phyloP scores from a whole-genome alignment of 495 filamentous ascomycete species.

The Tricharina praecox region DNA sequence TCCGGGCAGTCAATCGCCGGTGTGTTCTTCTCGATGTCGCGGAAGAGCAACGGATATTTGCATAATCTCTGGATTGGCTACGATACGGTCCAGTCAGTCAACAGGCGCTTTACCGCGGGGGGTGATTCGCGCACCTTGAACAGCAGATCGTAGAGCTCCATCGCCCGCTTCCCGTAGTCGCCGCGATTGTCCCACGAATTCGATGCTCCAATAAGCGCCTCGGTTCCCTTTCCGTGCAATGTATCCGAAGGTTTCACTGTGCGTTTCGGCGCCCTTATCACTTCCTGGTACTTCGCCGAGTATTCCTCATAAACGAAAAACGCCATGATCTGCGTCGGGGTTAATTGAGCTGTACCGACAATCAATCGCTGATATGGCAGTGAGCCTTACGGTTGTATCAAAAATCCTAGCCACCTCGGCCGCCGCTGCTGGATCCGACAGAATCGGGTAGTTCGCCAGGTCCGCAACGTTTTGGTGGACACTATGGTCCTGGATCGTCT shows the following conservation, averaged over 20 bases:
- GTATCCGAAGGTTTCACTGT: constrained; percentile 43
- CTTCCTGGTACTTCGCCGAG: constrained; percentile 66
- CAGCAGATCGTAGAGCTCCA: constrained; percentile 70
- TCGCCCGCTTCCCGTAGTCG: constrained; percentile 48
- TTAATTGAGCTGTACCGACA: background rate
- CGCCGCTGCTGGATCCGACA: constrained; percentile 53
- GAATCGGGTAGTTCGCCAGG: constrained; percentile 34
- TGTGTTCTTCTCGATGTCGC: constrained; percentile 64
- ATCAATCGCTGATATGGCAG: constrained; percentile 1
- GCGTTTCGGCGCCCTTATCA: constrained; percentile 50
- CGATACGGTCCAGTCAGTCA: background rate
- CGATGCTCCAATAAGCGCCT: constrained; percentile 62
- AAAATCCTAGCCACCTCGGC: constrained; percentile 65
- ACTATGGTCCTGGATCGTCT: constrained; percentile 31
- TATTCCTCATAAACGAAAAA: constrained; percentile 83
- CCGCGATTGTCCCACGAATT: constrained; percentile 49
- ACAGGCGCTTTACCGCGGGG: no score
- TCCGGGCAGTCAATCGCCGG: constrained; percentile 68
- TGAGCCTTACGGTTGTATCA: constrained; percentile 44
- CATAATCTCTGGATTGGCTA: constrained; percentile 88
- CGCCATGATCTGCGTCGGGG: constrained; percentile 44
- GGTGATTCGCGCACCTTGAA: constrained; percentile 72
- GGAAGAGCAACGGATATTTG: constrained; percentile 78
- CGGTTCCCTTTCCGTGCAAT: constrained; percentile 69
- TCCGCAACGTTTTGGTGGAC: constrained; percentile 37